These are phyloP conservation scores for Tetrapyrgos nigripes DNA, from an alignment of 1,284 basidiomycete genomes.

Conservation along the genomic window DNA sequence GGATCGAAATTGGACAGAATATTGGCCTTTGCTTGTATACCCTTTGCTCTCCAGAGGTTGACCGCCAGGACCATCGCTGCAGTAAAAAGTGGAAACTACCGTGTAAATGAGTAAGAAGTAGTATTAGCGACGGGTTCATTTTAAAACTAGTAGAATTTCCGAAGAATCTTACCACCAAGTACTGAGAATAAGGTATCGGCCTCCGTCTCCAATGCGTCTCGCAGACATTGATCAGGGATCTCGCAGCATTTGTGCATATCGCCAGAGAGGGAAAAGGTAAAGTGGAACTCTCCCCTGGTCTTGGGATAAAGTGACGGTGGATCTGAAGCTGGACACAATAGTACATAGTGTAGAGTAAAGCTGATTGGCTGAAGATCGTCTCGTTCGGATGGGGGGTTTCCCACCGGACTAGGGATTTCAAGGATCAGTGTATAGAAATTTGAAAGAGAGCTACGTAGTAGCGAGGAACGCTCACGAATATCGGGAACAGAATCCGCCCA, in stretches of 20 bases:
- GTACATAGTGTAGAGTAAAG: conserved; percentile 67
- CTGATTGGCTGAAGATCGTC: conserved; percentile 74
- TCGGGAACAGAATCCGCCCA: conserved; percentile 79
- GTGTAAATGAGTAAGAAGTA: too few relatives aligned
- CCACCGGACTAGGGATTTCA: conserved; percentile 64
- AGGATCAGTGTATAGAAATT: not conserved
- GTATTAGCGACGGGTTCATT: too few relatives aligned
- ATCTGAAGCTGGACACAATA: conserved; percentile 81
- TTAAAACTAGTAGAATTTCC: too few relatives aligned
- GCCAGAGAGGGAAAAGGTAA: conserved; percentile 75
- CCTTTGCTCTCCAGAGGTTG: too few relatives aligned
- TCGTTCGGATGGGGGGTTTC: conserved; percentile 68
- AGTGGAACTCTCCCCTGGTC: conserved; percentile 56
- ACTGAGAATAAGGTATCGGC: too few relatives aligned
- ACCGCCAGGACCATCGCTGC: too few relatives aligned
- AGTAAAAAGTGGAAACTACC: too few relatives aligned
- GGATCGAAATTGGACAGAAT: too few relatives aligned
- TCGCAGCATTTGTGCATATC: conserved; percentile 87
- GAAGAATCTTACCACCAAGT: too few relatives aligned
- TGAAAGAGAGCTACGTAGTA: not conserved
- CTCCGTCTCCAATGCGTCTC: conserved; percentile 63
- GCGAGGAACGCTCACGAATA: conserved; percentile 51
- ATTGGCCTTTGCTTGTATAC: too few relatives aligned
- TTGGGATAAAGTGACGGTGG: conserved; percentile 84
- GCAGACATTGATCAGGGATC: conserved; percentile 78